Percentiles rank a stretch among this genome's conserved stretches.
Conservation (phyloP, 2,329 filamentous ascomycete species). For the Beauveria brongniartii region DNA sequence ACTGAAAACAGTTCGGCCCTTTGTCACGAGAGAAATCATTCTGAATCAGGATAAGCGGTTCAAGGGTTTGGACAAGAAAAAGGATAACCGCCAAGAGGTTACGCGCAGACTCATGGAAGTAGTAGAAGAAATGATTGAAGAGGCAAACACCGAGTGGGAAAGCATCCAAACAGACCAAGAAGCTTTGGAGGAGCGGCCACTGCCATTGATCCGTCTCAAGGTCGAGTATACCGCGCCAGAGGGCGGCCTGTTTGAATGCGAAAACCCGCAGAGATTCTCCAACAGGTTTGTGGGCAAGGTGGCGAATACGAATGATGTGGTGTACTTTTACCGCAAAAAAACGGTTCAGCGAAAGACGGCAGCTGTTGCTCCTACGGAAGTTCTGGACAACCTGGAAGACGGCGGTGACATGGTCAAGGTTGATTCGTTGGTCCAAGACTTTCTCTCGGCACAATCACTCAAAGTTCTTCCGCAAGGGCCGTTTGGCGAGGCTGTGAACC, state of each 20-base stretch:
- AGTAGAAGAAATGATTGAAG: conserved; percentile 78
- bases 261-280: conserved; percentile 94
- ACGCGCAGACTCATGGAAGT: conserved; percentile 68
- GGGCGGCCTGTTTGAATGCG: conserved; percentile 77
- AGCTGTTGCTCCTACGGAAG: conserved; percentile 52
- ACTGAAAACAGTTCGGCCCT: conserved; percentile 82
- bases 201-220: conserved; percentile 80
- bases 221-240: conserved; percentile 85
- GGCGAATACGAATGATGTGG: conserved; percentile 87
- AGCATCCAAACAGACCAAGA: conserved; percentile 62
- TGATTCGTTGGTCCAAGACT: conserved; percentile 80
- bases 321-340: conserved; percentile 90
- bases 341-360: conserved; percentile 34
- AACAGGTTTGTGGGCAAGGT: conserved; percentile 86
- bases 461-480: conserved; percentile 89
- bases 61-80: conserved; percentile 67
- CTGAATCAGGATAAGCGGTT: conserved; percentile 70
- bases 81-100: conserved; percentile 75
- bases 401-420: conserved; percentile 68
- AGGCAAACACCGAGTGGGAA: conserved; percentile 76
- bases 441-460: conserved; percentile 76
- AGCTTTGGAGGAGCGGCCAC: conserved; percentile 53
- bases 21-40: conserved; percentile 76
- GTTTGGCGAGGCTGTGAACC: conserved; percentile 85
- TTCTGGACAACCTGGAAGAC: conserved; percentile 44